A percentile compares a stretch with the other conserved stretches of the same genome.
Conservation (phyloP, 2,329 filamentous ascomycete species). For the Monilinia vaccinii-corymbosi region DNA sequence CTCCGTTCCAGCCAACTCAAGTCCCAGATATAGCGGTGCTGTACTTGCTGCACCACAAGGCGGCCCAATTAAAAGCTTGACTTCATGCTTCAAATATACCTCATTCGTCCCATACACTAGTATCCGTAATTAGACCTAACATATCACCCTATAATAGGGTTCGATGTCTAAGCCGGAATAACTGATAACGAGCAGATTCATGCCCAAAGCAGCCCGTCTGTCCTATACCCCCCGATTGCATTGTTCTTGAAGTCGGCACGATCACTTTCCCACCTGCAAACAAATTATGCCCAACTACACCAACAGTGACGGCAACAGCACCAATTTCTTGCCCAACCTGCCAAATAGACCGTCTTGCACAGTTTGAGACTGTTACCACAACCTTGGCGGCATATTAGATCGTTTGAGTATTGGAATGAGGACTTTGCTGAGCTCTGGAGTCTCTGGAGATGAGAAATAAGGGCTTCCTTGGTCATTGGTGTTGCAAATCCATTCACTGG, state of each 20-base stretch:
- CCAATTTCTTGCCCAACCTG: slow-evolving; percentile 13
- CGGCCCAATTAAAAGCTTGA: slow-evolving; percentile 5
- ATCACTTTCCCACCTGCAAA: slow-evolving; percentile 13
- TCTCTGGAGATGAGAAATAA: not conserved
- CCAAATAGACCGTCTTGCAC: slow-evolving; percentile 13
- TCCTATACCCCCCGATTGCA: slow-evolving; percentile 11
- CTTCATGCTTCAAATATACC: slow-evolving; percentile 13
- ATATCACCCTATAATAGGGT: not conserved
- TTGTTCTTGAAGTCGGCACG: slow-evolving; percentile 8
- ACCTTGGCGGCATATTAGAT: slow-evolving; percentile 1
- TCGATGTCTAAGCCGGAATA: not conserved
- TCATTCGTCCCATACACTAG: not conserved
- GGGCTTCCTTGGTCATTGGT: not conserved
- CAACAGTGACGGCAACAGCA: slow-evolving; percentile 18
- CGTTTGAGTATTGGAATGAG: not conserved
- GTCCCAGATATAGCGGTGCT: slow-evolving; percentile 3
- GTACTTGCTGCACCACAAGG: slow-evolving; percentile 8
- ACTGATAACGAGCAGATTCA: slow-evolving; percentile 7
- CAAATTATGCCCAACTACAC: slow-evolving; percentile 15
- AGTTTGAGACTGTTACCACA: slow-evolving; percentile 10
- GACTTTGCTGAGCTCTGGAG: not conserved
- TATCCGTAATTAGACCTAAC: not conserved
- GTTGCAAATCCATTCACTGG: not conserved
- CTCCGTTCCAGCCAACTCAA: not conserved
- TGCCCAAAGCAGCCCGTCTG: slow-evolving; percentile 13